These are phyloP conservation scores for Senna tora DNA, from an alignment of 306 rosid genomes.

Conservation along the genomic window DNA sequence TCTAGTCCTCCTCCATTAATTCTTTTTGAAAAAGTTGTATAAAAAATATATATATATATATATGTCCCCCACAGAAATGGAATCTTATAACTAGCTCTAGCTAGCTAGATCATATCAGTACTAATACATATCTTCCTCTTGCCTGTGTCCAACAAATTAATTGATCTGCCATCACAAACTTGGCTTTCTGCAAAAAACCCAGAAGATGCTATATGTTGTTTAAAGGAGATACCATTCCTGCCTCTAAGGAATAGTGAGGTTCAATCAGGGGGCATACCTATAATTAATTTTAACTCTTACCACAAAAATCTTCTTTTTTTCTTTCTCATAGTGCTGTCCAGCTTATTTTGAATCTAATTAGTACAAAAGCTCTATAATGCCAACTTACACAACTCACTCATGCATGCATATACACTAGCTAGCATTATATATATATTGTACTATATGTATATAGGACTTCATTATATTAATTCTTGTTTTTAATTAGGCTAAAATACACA, in stretches of 20 bases:
- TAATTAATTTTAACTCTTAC: slow-evolving; percentile 26
- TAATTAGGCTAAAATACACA: too few relatives aligned
- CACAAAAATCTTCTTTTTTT: not conserved
- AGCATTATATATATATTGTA: too few relatives aligned
- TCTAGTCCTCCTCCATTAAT: too few relatives aligned
- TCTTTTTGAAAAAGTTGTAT: too few relatives aligned
- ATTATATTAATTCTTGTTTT: too few relatives aligned
- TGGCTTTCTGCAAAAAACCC: too few relatives aligned
- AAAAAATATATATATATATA: too few relatives aligned
- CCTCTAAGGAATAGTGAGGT: slow-evolving; percentile 29
- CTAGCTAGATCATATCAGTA: too few relatives aligned
- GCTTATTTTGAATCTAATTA: slow-evolving; percentile 16
- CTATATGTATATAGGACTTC: too few relatives aligned
- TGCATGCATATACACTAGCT: too few relatives aligned
- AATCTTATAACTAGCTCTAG: slow-evolving; percentile 18
- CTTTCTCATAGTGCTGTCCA: slow-evolving; percentile 34
- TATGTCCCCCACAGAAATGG: slow-evolving; percentile 5
- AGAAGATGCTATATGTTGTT: slow-evolving; percentile 38
- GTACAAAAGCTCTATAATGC: not conserved
- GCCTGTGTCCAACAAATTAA: not conserved
- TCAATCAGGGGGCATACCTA: slow-evolving; percentile 27
- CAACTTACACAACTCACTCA: too few relatives aligned
- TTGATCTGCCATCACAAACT: not conserved
- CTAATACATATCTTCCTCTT: not conserved
- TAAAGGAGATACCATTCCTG: slow-evolving; percentile 37